Percentiles rank a stretch among this genome's conserved stretches.
Evolutionary conservation across 257 asterid genomes (phyloP).

Genomic region (Ophiorrhiza pumila): DNA sequence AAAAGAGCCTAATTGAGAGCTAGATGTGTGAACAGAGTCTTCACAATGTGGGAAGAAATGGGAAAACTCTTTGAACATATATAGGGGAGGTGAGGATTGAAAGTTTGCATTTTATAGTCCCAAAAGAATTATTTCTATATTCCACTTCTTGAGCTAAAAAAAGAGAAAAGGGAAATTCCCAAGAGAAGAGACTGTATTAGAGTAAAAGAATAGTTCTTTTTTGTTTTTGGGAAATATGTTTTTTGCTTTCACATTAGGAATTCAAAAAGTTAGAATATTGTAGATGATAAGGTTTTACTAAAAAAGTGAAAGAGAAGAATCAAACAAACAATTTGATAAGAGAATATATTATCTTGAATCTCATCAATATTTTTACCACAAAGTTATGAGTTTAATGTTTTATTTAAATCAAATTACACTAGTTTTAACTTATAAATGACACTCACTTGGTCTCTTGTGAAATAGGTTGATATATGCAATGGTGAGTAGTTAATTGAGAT

Average conservation of each 20-base stretch:
- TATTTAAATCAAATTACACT: not conserved
- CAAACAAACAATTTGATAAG: not conserved
- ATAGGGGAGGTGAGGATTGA: slow-evolving; percentile 9
- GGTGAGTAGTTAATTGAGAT: no score
- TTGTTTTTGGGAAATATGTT: not conserved
- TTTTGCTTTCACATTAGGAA: not conserved
- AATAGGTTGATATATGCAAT: no score
- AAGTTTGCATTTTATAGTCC: slow-evolving; percentile 7
- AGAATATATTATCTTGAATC: not conserved
- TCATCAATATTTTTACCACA: not conserved
- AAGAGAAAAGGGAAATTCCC: not conserved
- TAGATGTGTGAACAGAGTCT: not conserved
- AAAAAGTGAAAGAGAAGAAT: not conserved
- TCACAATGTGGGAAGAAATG: slow-evolving; percentile 1
- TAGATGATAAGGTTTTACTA: not conserved
- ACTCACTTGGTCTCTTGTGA: no score
- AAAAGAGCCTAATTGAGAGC: not conserved
- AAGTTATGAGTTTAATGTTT: not conserved
- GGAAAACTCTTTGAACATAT: slow-evolving; percentile 6
- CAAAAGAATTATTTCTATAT: not conserved
- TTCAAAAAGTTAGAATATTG: not conserved
- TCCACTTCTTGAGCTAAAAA: not conserved
- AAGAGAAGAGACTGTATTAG: not conserved
- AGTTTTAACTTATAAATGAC: no score
- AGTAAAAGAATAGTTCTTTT: not conserved